phyloP scores from a whole-genome alignment of 2,329 filamentous ascomycete species.

The Xylariales sp. region DNA sequence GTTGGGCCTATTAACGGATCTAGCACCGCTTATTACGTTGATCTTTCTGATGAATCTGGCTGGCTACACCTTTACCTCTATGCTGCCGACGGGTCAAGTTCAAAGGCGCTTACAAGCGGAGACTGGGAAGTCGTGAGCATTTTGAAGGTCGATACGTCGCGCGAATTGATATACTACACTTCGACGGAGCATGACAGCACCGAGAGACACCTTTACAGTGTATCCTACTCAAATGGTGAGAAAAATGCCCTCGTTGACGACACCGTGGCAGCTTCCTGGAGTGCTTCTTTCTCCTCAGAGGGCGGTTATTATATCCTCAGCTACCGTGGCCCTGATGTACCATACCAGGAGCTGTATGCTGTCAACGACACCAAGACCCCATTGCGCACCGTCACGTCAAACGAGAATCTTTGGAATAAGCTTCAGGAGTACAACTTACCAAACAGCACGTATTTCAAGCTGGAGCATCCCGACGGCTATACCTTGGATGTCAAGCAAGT shows the following conservation, averaged over 20 bases:
- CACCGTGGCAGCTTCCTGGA: constrained; percentile 67
- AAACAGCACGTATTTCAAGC: constrained; percentile 72
- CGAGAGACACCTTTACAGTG: constrained; percentile 74
- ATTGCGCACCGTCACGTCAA: constrained; percentile 69
- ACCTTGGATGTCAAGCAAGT: constrained; percentile 73
- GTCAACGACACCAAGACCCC: constrained; percentile 63
- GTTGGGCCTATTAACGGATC: constrained; percentile 59
- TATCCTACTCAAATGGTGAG: constrained; percentile 66
- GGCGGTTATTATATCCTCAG: constrained; percentile 74
- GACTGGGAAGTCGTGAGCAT: constrained; percentile 73
- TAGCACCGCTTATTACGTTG: constrained; percentile 67
- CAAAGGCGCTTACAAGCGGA: constrained; percentile 70
- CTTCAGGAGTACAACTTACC: constrained; percentile 71
- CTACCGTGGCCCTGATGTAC: constrained; percentile 74
- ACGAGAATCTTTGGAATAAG: constrained; percentile 65
- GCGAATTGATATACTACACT: constrained; percentile 70
- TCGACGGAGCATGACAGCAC: constrained; percentile 74
- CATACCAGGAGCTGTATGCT: constrained; percentile 75
- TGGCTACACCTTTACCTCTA: constrained; percentile 75
- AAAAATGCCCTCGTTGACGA: constrained; percentile 72
- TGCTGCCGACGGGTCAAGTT: constrained; percentile 65
- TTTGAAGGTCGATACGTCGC: constrained; percentile 67
- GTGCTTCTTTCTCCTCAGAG: constrained; percentile 71
- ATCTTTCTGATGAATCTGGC: constrained; percentile 73
- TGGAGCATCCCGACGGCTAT: constrained; percentile 70